Conservation (phyloP, 2,329 filamentous ascomycete genomes). For the Cladosporium sp. region DNA sequence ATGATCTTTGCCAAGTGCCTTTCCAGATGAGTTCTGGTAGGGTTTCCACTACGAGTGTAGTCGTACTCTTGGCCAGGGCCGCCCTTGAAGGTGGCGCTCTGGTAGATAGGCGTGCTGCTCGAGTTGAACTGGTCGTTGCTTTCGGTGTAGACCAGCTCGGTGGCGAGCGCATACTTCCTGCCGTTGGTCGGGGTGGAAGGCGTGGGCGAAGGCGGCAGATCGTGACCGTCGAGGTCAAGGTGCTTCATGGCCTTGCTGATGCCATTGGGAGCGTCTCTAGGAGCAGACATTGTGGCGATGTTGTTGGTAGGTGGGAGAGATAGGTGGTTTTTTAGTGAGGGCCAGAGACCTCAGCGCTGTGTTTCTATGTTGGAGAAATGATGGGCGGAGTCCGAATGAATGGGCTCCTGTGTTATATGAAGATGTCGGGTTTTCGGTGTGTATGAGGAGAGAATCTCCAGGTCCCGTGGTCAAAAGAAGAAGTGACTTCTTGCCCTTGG, state of each 20-base stretch:
- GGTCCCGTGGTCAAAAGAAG: not conserved
- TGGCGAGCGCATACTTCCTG: conserved; percentile 86
- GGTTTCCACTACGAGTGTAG: conserved; percentile 96
- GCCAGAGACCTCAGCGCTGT: conserved; percentile 28
- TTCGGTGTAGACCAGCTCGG: conserved; percentile 94
- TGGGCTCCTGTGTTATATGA: conserved; percentile 2
- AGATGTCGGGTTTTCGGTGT: not conserved
- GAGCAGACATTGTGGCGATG: conserved; percentile 22
- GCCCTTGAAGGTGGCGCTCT: conserved; percentile 97
- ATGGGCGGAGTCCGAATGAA: conserved; percentile 19
- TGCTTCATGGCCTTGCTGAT: conserved; percentile 41
- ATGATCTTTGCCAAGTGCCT: conserved; percentile 98
- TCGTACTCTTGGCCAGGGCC: conserved; percentile 81
- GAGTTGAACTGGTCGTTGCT: conserved; percentile 95
- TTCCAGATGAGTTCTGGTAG: conserved; percentile 91
- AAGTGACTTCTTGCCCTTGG: not conserved
- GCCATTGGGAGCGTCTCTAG: conserved; percentile 26
- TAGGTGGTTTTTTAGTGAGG: conserved; percentile 27
- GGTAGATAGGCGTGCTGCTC: conserved; percentile 95
- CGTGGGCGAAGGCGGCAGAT: conserved; percentile 84
- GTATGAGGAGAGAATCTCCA: not conserved
- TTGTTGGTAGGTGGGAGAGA: conserved; percentile 12
- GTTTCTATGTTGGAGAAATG: conserved; percentile 24
- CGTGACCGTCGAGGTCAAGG: conserved; percentile 75
- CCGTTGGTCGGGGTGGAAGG: conserved; percentile 85